phyloP scores from a whole-genome alignment of 805 yeast species.

The Wickerhamiella azymoides region DNA sequence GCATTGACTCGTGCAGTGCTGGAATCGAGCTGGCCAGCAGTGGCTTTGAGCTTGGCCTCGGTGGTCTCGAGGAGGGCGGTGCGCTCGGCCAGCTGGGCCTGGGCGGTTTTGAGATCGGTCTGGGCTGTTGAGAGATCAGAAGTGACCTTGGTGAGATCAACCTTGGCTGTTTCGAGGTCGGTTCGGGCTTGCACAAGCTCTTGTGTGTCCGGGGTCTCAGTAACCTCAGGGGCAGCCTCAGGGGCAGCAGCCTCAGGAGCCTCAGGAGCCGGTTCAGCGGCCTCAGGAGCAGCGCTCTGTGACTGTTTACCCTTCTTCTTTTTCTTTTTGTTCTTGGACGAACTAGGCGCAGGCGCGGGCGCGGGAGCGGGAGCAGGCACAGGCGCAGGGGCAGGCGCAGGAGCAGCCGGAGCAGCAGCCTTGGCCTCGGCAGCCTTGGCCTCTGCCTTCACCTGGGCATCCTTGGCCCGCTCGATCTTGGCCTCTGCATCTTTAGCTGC shows the following conservation, averaged over 20 bases:
- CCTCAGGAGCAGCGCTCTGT: too few relatives aligned
- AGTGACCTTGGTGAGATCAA: background rate
- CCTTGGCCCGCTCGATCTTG: too few relatives aligned
- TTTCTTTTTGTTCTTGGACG: background rate
- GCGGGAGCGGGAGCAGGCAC: background rate
- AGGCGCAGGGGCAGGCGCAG: background rate
- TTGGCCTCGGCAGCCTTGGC: background rate
- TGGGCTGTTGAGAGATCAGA: background rate
- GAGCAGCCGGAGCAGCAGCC: background rate
- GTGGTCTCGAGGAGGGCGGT: background rate
- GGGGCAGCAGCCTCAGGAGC: background rate
- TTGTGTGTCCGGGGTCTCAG: background rate
- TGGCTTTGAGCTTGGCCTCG: background rate
- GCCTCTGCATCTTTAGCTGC: background rate
- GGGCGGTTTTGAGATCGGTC: background rate
- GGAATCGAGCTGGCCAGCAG: background rate
- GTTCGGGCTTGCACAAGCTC: background rate
- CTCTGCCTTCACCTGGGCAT: background rate
- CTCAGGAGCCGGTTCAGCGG: background rate
- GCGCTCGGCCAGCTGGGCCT: background rate
- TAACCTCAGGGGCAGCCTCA: background rate
- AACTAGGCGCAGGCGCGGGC: background rate
- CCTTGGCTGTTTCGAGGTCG: background rate
- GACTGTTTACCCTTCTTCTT: constrained; percentile 3
- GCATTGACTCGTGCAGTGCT: background rate